These are phyloP conservation scores for Puccinia hordei DNA, from an alignment of 1,284 basidiomycete species.

Conservation along the genomic window DNA sequence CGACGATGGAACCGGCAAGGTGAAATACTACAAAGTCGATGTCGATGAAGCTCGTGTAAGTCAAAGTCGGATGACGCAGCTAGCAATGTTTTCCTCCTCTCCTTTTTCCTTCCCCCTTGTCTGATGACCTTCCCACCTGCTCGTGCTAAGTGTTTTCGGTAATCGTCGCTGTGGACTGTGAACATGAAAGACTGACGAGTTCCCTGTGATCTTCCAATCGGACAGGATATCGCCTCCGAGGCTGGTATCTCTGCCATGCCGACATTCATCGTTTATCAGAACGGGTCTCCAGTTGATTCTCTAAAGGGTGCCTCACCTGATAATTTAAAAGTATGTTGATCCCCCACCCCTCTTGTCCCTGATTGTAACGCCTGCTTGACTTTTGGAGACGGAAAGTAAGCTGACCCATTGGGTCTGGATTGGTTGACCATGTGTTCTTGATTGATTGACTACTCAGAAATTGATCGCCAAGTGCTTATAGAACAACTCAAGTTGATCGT, in stretches of 20 bases:
- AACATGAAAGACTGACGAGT: neutral
- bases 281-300: constrained; percentile 3
- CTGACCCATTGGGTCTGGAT: neutral
- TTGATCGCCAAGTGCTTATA: neutral
- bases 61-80: neutral
- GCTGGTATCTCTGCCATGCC: constrained; percentile 45
- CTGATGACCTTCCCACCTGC: neutral
- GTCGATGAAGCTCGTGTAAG: constrained; percentile 37
- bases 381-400: too few relatives aligned
- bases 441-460: neutral
- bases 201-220: neutral
- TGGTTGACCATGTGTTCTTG: too few relatives aligned
- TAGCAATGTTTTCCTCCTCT: neutral
- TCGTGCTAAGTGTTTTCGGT: neutral
- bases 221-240: constrained; percentile 27
- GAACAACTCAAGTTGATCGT: neutral
- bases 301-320: constrained; percentile 22
- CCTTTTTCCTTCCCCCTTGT: neutral
- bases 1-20: constrained; percentile 24
- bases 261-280: constrained; percentile 29
- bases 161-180: neutral
- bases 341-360: neutral
- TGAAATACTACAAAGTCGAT: constrained; percentile 46
- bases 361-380: neutral
- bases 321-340: constrained; percentile 4